Evolutionary conservation across 1,284 basidiomycete genomes (phyloP).

Genomic region (Fistulina hepatica): DNA sequence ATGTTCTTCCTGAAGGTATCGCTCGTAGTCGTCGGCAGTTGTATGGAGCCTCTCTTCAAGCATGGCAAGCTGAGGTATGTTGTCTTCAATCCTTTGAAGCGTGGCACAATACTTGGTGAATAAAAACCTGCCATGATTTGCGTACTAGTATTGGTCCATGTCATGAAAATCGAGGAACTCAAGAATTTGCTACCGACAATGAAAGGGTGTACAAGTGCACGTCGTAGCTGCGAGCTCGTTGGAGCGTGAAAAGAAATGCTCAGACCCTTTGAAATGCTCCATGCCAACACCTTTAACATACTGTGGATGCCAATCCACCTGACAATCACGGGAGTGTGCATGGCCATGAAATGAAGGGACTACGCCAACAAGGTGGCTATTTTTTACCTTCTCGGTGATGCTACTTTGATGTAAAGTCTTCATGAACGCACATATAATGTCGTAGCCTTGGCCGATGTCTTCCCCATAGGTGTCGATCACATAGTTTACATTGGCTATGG

Average conservation of each 20-base stretch:
- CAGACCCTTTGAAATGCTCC: constrained; percentile 18
- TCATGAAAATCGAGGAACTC: constrained; percentile 17
- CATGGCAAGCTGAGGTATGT: constrained; percentile 3
- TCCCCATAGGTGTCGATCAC: constrained; percentile 16
- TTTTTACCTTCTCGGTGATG: constrained; percentile 11
- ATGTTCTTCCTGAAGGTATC: constrained; percentile 14
- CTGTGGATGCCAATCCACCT: constrained; percentile 16
- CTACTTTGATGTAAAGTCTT: constrained; percentile 19
- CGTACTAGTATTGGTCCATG: constrained; percentile 14
- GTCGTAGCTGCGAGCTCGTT: constrained; percentile 13
- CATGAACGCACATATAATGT: constrained; percentile 27
- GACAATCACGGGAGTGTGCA: constrained; percentile 18
- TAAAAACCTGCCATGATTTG: constrained; percentile 18
- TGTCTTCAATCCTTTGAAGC: constrained; percentile 12
- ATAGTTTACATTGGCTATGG: constrained; percentile 20
- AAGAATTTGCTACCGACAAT: constrained; percentile 16
- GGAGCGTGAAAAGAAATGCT: constrained; percentile 11
- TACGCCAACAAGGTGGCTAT: constrained; percentile 6
- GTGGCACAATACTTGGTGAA: constrained; percentile 20
- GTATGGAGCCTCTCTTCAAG: constrained; percentile 3
- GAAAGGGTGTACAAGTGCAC: constrained; percentile 14
- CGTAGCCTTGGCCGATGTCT: constrained; percentile 19
- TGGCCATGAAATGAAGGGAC: constrained; percentile 16
- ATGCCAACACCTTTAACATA: constrained; percentile 14
- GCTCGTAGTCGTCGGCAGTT: constrained; percentile 15